Percentiles rank a stretch among this genome's conserved stretches.
phyloP scores from a whole-genome alignment of 768 basidiomycete genomes.

The Lentinula raphanica region DNA sequence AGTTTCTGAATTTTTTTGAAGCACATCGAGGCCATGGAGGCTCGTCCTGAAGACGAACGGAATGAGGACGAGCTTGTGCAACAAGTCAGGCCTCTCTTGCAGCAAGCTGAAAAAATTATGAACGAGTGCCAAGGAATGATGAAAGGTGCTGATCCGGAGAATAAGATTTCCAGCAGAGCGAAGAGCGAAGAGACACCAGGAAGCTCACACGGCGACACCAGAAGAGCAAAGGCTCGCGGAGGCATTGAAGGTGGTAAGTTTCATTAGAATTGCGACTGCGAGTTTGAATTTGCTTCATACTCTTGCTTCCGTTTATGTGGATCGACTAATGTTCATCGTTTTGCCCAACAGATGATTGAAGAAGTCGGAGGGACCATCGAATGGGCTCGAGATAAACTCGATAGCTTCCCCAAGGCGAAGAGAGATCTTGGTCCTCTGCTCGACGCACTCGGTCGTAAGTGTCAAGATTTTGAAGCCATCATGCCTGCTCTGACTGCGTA shows the following conservation, averaged over 20 bases:
- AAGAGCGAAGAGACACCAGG: constrained; percentile 28
- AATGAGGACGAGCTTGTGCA: constrained; percentile 30
- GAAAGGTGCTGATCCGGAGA: constrained; percentile 32
- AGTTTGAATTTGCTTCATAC: too few relatives aligned
- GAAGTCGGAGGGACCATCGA: constrained; percentile 34
- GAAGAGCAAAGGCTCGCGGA: constrained; percentile 35
- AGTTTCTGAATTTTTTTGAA: constrained; percentile 1
- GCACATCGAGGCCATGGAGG: constrained; percentile 31
- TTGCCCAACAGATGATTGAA: constrained; percentile 23
- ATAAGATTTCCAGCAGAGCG: constrained; percentile 28
- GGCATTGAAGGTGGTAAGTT: constrained; percentile 28
- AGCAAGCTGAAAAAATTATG: constrained; percentile 32
- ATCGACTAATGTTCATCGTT: too few relatives aligned
- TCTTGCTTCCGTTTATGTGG: too few relatives aligned
- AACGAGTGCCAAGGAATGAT: constrained; percentile 33
- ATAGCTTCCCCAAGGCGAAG: constrained; percentile 33
- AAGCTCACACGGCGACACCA: constrained; percentile 31
- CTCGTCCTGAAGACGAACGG: constrained; percentile 29
- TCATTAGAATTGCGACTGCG: too few relatives aligned
- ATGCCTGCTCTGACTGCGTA: too few relatives aligned
- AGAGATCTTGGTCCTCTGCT: constrained; percentile 31
- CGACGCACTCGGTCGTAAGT: constrained; percentile 30
- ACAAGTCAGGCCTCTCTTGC: constrained; percentile 30
- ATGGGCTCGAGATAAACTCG: constrained; percentile 32
- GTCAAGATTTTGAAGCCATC: neutral